These are phyloP conservation scores for Clavispora carvajalis DNA, from an alignment of 805 yeast genomes.

Conservation along the genomic window DNA sequence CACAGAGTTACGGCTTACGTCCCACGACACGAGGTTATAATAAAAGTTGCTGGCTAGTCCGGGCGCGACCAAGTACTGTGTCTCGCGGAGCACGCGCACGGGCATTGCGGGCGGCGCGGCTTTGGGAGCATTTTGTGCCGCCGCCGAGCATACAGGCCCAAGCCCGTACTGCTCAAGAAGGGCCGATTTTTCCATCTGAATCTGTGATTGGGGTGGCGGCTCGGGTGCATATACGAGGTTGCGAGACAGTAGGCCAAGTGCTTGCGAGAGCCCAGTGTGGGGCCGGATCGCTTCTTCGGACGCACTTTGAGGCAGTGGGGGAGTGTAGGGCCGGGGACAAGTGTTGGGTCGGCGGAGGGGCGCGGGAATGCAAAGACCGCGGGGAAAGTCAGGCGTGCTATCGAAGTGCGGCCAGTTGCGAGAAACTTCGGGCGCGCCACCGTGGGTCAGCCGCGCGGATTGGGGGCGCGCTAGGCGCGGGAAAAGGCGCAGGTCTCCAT, in stretches of 20 bases:
- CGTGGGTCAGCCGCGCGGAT: neutral
- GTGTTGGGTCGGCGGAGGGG: neutral
- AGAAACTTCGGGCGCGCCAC: neutral
- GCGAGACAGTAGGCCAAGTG: neutral
- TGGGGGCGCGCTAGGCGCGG: neutral
- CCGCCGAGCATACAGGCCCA: no score
- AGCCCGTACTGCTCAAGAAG: no score
- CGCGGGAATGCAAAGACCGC: no score
- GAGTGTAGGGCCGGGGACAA: neutral
- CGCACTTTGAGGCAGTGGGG: neutral
- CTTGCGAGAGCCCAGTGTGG: neutral
- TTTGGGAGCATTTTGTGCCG: no score
- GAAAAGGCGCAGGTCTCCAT: neutral
- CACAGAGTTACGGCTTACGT: slow-evolving; percentile 41
- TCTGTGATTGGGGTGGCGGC: no score
- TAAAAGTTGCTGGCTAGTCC: slow-evolving; percentile 72
- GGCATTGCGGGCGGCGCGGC: neutral
- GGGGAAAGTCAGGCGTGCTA: no score
- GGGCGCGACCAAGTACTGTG: slow-evolving; percentile 14
- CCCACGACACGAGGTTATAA: slow-evolving; percentile 73
- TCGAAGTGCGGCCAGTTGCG: no score
- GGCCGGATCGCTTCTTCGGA: neutral
- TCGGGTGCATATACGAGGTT: neutral
- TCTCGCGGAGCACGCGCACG: slow-evolving; percentile 5
- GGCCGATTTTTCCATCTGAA: no score